A percentile compares a stretch with the other conserved stretches of the same genome.
phyloP scores from a whole-genome alignment of 225 moss, liverwort and hornwort species.

The Straminergon stramineum region DNA sequence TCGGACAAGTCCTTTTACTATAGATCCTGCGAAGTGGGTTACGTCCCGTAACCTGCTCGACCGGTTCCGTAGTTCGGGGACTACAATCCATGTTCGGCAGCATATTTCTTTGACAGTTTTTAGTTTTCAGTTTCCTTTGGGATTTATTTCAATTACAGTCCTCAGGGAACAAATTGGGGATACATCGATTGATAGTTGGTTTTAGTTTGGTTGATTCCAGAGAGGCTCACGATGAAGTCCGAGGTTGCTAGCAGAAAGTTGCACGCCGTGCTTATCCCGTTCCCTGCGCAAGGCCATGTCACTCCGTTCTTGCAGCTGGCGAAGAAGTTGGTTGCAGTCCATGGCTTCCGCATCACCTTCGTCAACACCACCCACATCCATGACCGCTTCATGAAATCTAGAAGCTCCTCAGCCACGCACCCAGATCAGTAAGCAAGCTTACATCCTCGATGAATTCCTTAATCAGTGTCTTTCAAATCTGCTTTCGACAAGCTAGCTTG shows the following conservation, averaged over 20 bases:
- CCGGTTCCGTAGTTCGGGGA: neutral
- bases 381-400: neutral
- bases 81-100: neutral
- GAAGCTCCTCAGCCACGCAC: neutral
- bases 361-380: slow-evolving; percentile 13
- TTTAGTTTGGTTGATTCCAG: neutral
- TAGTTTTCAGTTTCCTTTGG: neutral
- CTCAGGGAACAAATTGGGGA: neutral
- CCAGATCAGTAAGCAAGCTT: slow-evolving; percentile 3
- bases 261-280: slow-evolving; percentile 22
- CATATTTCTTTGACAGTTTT: neutral
- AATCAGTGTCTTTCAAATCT: neutral
- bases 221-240: neutral
- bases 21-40: neutral
- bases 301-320: slow-evolving; percentile 32
- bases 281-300: slow-evolving; percentile 25
- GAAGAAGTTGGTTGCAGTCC: neutral
- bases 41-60: neutral
- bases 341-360: slow-evolving; percentile 25
- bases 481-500: neutral
- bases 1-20: neutral
- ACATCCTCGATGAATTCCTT: neutral
- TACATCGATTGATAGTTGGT: neutral
- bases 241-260: neutral
- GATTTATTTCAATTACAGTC: neutral